Evolutionary conservation across 2,329 filamentous ascomycete genomes (phyloP).

Genomic region (Endoconidiophora laricicola): DNA sequence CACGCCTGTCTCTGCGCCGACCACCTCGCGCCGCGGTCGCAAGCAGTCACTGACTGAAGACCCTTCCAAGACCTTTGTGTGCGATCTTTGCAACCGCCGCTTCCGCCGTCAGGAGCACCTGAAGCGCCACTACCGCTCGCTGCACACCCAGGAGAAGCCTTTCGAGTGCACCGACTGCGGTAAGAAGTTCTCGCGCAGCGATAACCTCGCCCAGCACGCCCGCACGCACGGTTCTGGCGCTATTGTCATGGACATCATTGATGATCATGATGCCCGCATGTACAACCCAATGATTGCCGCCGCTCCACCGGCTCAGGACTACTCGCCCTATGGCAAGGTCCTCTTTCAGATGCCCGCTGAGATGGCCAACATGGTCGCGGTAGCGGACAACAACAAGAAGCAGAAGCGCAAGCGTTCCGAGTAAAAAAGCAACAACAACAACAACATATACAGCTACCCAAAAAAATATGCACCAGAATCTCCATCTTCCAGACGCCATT

Average conservation of each 20-base stretch:
- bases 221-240: constrained; percentile 83
- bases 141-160: constrained; percentile 96
- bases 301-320: constrained; percentile 39
- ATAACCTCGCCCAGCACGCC: constrained; percentile 92
- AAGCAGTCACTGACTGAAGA: constrained; percentile 98
- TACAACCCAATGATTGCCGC: constrained; percentile 26
- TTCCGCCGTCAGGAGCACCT: constrained; percentile 98
- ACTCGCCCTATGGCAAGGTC: constrained; percentile 53
- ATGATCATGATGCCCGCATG: constrained; percentile 41
- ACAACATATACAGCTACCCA: neutral
- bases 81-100: constrained; percentile 85
- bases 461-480: too few relatives aligned
- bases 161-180: constrained; percentile 96
- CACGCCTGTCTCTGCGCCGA: constrained; percentile 35
- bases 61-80: constrained; percentile 95
- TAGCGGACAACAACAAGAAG: constrained; percentile 32
- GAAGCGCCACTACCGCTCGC: constrained; percentile 94
- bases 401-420: constrained; percentile 56
- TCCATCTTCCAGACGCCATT: neutral
- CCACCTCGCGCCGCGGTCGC: constrained; percentile 71
- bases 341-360: constrained; percentile 69
- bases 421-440: constrained; percentile 21
- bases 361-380: constrained; percentile 45
- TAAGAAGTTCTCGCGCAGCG: constrained; percentile 97
- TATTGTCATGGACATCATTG: constrained; percentile 78